A percentile compares a stretch with the other conserved stretches of the same genome.
phyloP scores from a whole-genome alignment of 257 asterid genomes.

The Solanum arcanum region DNA sequence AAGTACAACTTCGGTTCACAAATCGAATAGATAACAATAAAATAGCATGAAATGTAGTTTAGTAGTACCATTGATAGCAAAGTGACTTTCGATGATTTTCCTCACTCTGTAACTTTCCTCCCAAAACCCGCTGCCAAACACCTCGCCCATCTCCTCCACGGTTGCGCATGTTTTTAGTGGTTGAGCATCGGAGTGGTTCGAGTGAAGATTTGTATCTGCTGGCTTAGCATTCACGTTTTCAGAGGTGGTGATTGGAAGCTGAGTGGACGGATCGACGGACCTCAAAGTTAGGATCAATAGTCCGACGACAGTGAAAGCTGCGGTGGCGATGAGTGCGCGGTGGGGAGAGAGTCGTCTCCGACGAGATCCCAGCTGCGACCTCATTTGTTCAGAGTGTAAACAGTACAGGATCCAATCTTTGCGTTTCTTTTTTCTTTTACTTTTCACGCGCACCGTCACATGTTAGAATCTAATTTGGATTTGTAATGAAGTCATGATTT shows the following conservation, averaged over 20 bases:
- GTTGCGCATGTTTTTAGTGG: slow-evolving; percentile 49
- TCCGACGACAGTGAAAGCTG: slow-evolving; percentile 39
- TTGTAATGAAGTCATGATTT: background rate
- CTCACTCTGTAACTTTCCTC: slow-evolving; percentile 63
- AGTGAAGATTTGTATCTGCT: too few relatives aligned
- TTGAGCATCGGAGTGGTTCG: background rate
- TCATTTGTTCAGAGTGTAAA: background rate
- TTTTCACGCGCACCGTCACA: background rate
- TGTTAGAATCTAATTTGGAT: background rate
- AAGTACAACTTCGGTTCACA: background rate
- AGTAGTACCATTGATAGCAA: slow-evolving; percentile 44
- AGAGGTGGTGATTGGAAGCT: slow-evolving; percentile 16
- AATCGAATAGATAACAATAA: background rate
- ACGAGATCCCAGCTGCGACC: slow-evolving; percentile 25
- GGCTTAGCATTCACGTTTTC: background rate
- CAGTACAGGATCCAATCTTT: background rate
- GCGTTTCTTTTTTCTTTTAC: background rate
- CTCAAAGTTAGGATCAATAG: slow-evolving; percentile 41
- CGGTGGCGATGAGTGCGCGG: slow-evolving; percentile 26
- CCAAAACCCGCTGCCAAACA: slow-evolving; percentile 42
- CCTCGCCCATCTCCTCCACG: slow-evolving; percentile 90
- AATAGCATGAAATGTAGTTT: background rate
- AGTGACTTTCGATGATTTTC: slow-evolving; percentile 49
- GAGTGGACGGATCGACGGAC: slow-evolving; percentile 45
- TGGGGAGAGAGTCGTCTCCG: slow-evolving; percentile 34